phyloP scores from a whole-genome alignment of 1,139 yeast species.

The Yamadazyma spencermartinsiae region DNA sequence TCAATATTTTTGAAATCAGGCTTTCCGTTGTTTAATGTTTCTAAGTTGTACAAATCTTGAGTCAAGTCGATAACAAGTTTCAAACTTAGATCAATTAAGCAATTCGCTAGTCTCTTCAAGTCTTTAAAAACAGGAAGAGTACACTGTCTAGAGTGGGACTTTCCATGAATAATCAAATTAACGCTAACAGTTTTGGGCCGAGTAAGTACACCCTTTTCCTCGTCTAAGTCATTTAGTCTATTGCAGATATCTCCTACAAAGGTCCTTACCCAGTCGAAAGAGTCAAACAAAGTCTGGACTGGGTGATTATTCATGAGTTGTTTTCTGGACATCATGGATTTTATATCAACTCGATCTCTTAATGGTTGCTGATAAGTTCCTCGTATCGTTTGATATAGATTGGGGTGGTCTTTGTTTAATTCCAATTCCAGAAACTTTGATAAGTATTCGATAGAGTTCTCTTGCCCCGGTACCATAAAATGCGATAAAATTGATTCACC shows the following conservation, averaged over 20 bases:
- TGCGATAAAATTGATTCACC: slow-evolving; percentile 61
- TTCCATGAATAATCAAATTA: slow-evolving; percentile 21
- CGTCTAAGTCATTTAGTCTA: slow-evolving; percentile 72
- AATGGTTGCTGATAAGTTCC: slow-evolving; percentile 61
- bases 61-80: slow-evolving; percentile 33
- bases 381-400: slow-evolving; percentile 53
- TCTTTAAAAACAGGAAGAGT: slow-evolving; percentile 42
- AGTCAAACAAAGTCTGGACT: slow-evolving; percentile 55
- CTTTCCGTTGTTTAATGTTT: slow-evolving; percentile 28
- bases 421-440: slow-evolving; percentile 23
- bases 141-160: slow-evolving; percentile 46
- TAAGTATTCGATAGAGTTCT: slow-evolving; percentile 44
- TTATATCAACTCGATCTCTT: slow-evolving; percentile 59
- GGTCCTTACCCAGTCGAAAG: slow-evolving; percentile 77
- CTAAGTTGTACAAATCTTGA: slow-evolving; percentile 25
- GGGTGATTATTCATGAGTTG: slow-evolving; percentile 62
- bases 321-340: slow-evolving; percentile 88
- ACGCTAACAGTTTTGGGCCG: slow-evolving; percentile 24
- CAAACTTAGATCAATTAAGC: slow-evolving; percentile 30
- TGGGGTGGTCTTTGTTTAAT: slow-evolving; percentile 26
- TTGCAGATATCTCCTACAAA: slow-evolving; percentile 78
- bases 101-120: slow-evolving; percentile 36
- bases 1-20: slow-evolving; percentile 10
- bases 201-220: slow-evolving; percentile 48
- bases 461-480: slow-evolving; percentile 44